Evolutionary conservation across 2,329 filamentous ascomycete species (phyloP).

Genomic region (Stagonosporopsis cucurbitacearum): DNA sequence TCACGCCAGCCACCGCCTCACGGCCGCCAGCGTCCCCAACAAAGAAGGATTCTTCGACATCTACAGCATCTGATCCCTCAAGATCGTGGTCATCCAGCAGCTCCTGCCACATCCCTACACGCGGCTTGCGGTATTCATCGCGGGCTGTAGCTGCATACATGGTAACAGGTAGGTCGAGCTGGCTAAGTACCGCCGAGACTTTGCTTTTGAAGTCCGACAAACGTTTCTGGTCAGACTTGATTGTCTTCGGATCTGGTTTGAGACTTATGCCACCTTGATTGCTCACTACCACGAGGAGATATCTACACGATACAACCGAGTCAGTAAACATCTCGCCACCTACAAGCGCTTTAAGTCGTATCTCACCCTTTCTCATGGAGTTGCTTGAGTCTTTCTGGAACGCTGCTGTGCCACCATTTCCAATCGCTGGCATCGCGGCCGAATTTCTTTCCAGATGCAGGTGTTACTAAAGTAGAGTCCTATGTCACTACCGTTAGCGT

Average conservation of each 20-base stretch:
- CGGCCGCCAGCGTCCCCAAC: slow-evolving; percentile 81
- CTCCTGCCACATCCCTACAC: slow-evolving; percentile 85
- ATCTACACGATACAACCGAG: slow-evolving; percentile 56
- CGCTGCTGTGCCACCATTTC: slow-evolving; percentile 87
- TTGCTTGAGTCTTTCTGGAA: slow-evolving; percentile 71
- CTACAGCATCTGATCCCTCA: slow-evolving; percentile 62
- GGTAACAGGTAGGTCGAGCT: slow-evolving; percentile 76
- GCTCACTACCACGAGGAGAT: slow-evolving; percentile 78
- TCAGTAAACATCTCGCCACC: slow-evolving; percentile 13
- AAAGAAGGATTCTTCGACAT: slow-evolving; percentile 77
- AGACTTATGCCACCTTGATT: slow-evolving; percentile 88
- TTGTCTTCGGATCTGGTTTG: slow-evolving; percentile 72
- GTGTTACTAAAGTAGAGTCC: slow-evolving; percentile 87
- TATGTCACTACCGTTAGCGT: slow-evolving; percentile 43
- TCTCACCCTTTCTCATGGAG: slow-evolving; percentile 73
- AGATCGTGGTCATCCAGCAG: slow-evolving; percentile 61
- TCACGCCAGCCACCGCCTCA: slow-evolving; percentile 50
- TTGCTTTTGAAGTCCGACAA: slow-evolving; percentile 85
- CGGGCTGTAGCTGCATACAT: slow-evolving; percentile 86
- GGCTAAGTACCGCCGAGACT: slow-evolving; percentile 69
- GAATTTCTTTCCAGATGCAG: slow-evolving; percentile 81
- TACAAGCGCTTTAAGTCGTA: slow-evolving; percentile 7
- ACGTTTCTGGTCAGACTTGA: slow-evolving; percentile 71
- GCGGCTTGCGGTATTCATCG: slow-evolving; percentile 85
- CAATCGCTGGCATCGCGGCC: slow-evolving; percentile 76